Conservation (phyloP, 2,329 filamentous ascomycete genomes). For the Cordyceps militaris region DNA sequence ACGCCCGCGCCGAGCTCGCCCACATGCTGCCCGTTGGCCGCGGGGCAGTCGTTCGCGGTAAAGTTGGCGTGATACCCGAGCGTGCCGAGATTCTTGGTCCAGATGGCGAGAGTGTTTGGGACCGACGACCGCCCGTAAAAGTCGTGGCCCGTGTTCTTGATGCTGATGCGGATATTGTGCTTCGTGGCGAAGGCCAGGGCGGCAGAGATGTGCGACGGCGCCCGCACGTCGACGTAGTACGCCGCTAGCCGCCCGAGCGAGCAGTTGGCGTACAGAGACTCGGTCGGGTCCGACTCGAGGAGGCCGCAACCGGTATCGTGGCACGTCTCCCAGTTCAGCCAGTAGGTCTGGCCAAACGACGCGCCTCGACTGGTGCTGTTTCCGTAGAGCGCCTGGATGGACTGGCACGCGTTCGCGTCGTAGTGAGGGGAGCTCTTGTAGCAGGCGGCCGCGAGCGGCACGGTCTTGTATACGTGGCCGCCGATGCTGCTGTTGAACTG, state of each 20-base stretch:
- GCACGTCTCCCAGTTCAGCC: too few relatives aligned
- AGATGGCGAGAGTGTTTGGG: slow-evolving; percentile 39
- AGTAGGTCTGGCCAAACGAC: not conserved
- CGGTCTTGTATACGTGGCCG: slow-evolving; percentile 41
- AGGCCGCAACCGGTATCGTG: too few relatives aligned
- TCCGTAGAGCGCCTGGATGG: too few relatives aligned
- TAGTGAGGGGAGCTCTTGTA: slow-evolving; percentile 27
- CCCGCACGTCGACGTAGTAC: slow-evolving; percentile 30
- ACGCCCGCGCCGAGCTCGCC: slow-evolving; percentile 45
- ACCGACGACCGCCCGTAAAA: slow-evolving; percentile 46
- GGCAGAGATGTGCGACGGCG: slow-evolving; percentile 18
- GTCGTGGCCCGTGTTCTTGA: slow-evolving; percentile 45
- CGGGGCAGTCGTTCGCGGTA: slow-evolving; percentile 19
- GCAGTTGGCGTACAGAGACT: slow-evolving; percentile 31
- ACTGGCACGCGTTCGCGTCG: too few relatives aligned
- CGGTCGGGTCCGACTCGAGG: slow-evolving; percentile 26
- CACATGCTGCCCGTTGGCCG: slow-evolving; percentile 41
- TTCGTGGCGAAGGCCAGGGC: slow-evolving; percentile 28
- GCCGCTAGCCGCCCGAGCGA: slow-evolving; percentile 33
- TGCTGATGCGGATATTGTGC: slow-evolving; percentile 38
- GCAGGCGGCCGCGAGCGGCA: slow-evolving; percentile 44
- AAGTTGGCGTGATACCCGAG: slow-evolving; percentile 31
- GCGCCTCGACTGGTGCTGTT: not conserved
- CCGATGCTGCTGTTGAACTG: slow-evolving; percentile 1
- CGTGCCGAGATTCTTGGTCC: slow-evolving; percentile 42